A percentile compares a stretch with the other conserved stretches of the same genome.
Evolutionary conservation across 352 stramenopile species (phyloP).

Genomic region (Globisporangium spinosum): DNA sequence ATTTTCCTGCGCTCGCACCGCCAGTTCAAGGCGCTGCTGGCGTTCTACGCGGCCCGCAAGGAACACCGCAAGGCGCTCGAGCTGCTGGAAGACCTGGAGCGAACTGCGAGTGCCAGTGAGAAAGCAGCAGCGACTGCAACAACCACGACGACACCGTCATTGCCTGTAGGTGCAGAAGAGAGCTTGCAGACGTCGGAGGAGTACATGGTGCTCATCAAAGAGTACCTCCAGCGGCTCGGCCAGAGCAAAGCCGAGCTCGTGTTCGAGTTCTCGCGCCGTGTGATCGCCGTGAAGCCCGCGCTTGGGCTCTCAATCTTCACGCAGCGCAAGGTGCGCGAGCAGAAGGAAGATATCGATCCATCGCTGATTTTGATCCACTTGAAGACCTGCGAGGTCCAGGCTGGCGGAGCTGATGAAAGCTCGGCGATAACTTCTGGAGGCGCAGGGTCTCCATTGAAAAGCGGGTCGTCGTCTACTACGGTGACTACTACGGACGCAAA

Average conservation of each 20-base stretch:
- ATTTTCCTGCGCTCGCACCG: slow-evolving; percentile 72
- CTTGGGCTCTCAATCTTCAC: slow-evolving; percentile 80
- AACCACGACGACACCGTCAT: background rate
- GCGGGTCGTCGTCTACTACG: background rate
- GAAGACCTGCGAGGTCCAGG: slow-evolving; percentile 49
- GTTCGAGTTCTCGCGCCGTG: slow-evolving; percentile 77
- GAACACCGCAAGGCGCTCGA: slow-evolving; percentile 80
- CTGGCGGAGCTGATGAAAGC: background rate
- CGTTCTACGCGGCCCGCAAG: slow-evolving; percentile 66
- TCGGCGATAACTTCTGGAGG: background rate
- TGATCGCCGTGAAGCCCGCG: slow-evolving; percentile 48
- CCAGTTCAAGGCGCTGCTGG: slow-evolving; percentile 53
- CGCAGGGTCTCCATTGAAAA: background rate
- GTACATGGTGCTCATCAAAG: slow-evolving; percentile 57
- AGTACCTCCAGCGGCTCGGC: slow-evolving; percentile 63
- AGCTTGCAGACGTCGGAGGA: slow-evolving; percentile 35
- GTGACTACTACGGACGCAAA: slow-evolving; percentile 5
- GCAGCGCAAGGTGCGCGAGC: slow-evolving; percentile 41
- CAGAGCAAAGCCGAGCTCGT: slow-evolving; percentile 66
- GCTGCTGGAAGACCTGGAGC: slow-evolving; percentile 74
- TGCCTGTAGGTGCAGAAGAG: slow-evolving; percentile 9
- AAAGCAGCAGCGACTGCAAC: slow-evolving; percentile 3
- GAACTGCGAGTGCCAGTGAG: slow-evolving; percentile 33
- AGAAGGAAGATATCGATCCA: slow-evolving; percentile 62
- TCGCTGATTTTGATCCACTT: slow-evolving; percentile 59